Evolutionary conservation across 305 asterid genomes (phyloP).

Genomic region (Fraxinus angustifolia): DNA sequence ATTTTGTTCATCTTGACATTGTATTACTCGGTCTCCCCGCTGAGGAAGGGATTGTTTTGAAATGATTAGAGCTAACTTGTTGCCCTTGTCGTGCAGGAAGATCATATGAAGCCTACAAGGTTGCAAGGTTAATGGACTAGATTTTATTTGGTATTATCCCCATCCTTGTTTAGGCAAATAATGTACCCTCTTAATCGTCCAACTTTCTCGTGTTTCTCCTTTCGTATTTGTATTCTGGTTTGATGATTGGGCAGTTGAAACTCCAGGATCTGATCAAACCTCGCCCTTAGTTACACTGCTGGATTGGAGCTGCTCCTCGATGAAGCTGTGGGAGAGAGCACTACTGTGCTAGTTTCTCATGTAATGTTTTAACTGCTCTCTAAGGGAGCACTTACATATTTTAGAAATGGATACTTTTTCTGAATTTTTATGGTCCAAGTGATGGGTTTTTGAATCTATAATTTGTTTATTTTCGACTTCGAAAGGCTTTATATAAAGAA

Average conservation of each 20-base stretch:
- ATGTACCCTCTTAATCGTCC: not conserved
- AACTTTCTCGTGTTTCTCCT: not conserved
- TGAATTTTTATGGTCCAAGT: not conserved
- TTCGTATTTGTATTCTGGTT: not conserved
- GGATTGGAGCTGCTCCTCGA: not conserved
- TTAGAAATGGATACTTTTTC: not conserved
- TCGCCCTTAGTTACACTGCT: not conserved
- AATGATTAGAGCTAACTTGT: constrained; percentile 8
- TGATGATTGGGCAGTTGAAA: constrained; percentile 8
- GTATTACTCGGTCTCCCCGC: not conserved
- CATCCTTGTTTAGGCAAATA: not conserved
- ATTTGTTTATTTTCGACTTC: not conserved
- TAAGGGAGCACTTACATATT: not conserved
- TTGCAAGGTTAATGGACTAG: constrained; percentile 14
- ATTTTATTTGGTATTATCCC: not conserved
- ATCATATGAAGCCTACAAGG: not conserved
- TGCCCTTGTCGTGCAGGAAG: constrained; percentile 7
- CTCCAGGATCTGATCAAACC: not conserved
- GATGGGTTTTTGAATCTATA: not conserved
- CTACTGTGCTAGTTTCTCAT: not conserved
- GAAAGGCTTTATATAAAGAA: not conserved
- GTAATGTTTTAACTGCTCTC: not conserved
- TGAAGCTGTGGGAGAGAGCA: not conserved
- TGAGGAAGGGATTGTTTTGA: constrained; percentile 2
- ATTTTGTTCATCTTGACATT: not conserved